Evolutionary conservation across 192 early-diverging fungal genomes (phyloP).

Genomic region (Coemansia sp.): DNA sequence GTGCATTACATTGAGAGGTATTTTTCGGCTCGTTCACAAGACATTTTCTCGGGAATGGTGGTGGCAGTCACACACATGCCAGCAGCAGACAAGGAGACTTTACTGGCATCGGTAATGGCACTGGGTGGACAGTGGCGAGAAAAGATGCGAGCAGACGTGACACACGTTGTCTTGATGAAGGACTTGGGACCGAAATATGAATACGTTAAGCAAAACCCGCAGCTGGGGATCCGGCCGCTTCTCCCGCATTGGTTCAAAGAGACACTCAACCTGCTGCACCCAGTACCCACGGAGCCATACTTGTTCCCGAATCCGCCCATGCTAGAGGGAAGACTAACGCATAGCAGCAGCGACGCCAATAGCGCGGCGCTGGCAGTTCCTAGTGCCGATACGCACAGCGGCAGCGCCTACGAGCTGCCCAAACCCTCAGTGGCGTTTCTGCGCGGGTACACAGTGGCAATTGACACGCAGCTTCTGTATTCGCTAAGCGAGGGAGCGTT

Average conservation of each 20-base stretch:
- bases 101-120: conserved; percentile 46
- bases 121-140: conserved; percentile 53
- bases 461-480: conserved; percentile 30
- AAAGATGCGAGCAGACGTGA: conserved; percentile 41
- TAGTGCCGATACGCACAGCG: conserved; percentile 20
- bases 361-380: conserved; percentile 12
- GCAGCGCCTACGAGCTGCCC: conserved; percentile 34
- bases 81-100: conserved; percentile 32
- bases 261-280: conserved; percentile 56
- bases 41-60: conserved; percentile 53
- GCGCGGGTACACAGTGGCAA: conserved; percentile 34
- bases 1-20: conserved; percentile 41
- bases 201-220: conserved; percentile 39
- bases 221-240: conserved; percentile 58
- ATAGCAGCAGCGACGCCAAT: background rate
- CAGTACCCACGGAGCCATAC: conserved; percentile 55
- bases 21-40: conserved; percentile 28
- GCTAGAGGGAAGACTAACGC: conserved; percentile 17
- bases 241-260: conserved; percentile 76
- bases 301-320: conserved; percentile 52
- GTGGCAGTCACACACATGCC: conserved; percentile 43
- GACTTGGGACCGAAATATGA: conserved; percentile 50
- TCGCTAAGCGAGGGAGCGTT: conserved; percentile 31
- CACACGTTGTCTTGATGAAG: conserved; percentile 39
- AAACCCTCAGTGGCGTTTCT: conserved; percentile 28